Evolutionary conservation across 441 rosid species (phyloP), one percentile per base, ranked within the genome.

Genomic region (Corymbia calophylla): DNA sequence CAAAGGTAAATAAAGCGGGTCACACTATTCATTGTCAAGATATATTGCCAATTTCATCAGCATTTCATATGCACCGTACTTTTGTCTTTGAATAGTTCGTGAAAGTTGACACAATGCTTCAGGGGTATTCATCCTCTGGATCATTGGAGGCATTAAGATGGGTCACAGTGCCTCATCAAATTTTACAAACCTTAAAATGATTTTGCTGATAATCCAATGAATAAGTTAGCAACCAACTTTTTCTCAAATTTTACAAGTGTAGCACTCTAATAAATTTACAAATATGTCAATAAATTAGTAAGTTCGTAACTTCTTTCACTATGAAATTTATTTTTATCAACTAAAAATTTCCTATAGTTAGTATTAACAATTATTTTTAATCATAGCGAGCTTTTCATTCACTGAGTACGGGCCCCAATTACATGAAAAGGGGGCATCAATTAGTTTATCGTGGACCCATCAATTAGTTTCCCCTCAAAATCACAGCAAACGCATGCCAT

Each of bases 261-360:
- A 3, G 18, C 70, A 6, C 18, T 62, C 0, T 62, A 29, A 29
- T 62, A 62, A 29, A 29, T 62, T 14, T 62, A 29, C 35, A 14
- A 0, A 62, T 11, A 62, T 29, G 17, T 29, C 13, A 29, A 29
- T 62, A 13, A n/a, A 64, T 4, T n/a, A 64, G 70, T n/a, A 64
- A n/a, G 70, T 27, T 64, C 14, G 0, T 2, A 62, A 16, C 31
- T 64, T 27, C 32, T 64, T 29, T 64, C 2, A 0, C n/a, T 7
- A 15, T 9, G 0, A 64, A 3, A 15, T 64, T 15, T 29, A 0
- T n/a, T 3, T 14, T 2, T 1, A 3, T n/a, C 35, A 64, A n/a
- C 21, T 60, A 3, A 27, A 60, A 11, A 5, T 11, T 58, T 58
- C 25, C 15, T 58, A 60, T 58, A 2, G 64, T 10, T 2, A 25